These are phyloP conservation scores for Pestalotiopsis sp. DNA, from an alignment of 2,329 filamentous ascomycete species.

Conservation along the genomic window DNA sequence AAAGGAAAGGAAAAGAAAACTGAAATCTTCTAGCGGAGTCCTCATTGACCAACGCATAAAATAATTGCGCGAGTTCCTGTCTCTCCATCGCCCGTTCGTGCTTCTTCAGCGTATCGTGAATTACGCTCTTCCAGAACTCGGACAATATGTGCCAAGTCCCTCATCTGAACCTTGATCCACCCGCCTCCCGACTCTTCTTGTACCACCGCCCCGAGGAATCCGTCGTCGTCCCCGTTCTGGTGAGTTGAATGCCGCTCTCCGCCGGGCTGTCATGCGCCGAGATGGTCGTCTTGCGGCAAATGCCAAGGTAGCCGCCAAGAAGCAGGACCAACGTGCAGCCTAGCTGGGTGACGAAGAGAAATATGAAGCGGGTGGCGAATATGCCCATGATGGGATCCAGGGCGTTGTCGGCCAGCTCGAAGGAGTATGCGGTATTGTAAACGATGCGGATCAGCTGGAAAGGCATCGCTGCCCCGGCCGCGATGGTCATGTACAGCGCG, in stretches of 20 bases:
- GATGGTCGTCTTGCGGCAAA: background rate
- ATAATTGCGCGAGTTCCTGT: background rate
- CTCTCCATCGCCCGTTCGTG: background rate
- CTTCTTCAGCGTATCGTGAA: no score
- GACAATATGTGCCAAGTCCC: background rate
- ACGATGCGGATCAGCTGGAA: background rate
- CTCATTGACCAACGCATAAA: no score
- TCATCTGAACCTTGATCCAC: background rate
- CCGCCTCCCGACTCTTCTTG: background rate
- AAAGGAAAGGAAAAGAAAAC: no score
- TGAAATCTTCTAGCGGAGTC: no score
- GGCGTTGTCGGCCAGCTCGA: background rate
- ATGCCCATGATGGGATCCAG: constrained; percentile 4
- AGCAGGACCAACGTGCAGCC: background rate
- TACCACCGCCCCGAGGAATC: background rate
- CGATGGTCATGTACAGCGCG: constrained; percentile 3
- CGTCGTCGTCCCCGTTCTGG: background rate
- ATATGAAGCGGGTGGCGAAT: constrained; percentile 4
- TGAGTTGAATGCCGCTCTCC: background rate
- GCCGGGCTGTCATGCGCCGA: background rate
- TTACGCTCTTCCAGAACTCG: background rate
- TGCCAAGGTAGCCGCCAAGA: background rate
- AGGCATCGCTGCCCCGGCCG: background rate
- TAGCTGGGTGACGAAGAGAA: background rate
- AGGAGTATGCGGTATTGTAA: background rate